Evolutionary conservation across 2,329 filamentous ascomycete genomes (phyloP).

Genomic region (Xylaria sp.): DNA sequence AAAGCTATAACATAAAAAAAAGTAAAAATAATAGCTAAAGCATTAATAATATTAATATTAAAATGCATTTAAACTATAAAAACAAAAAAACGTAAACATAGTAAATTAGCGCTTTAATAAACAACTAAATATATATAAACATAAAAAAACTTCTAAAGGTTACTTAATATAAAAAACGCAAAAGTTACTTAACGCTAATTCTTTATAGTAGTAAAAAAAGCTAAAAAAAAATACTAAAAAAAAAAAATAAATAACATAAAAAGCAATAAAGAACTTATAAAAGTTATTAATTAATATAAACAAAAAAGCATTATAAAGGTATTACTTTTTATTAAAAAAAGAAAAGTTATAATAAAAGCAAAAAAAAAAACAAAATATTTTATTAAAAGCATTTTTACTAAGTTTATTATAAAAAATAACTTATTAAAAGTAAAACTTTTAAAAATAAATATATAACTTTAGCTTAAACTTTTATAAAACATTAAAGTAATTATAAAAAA

Average conservation of each 20-base stretch:
- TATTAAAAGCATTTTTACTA: conserved; percentile 20
- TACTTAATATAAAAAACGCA: conserved; percentile 2
- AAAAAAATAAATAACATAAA: conserved; percentile 18
- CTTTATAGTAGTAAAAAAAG: conserved; percentile 14
- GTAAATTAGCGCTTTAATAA: conserved; percentile 1
- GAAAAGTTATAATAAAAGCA: conserved; percentile 4
- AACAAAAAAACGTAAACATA: not conserved
- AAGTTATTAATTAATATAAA: conserved; percentile 21
- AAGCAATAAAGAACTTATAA: conserved; percentile 16
- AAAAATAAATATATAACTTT: conserved; percentile 1
- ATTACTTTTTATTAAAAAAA: conserved; percentile 20
- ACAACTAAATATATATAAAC: conserved; percentile 10
- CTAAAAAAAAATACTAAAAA: conserved; percentile 6
- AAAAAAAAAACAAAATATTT: conserved; percentile 21
- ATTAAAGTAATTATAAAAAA: conserved; percentile 22
- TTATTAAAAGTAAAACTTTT: conserved; percentile 10
- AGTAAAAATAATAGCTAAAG: conserved; percentile 6
- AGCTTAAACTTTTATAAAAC: conserved; percentile 12
- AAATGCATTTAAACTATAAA: conserved; percentile 1
- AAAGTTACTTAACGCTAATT: not conserved
- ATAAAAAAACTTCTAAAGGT: not conserved
- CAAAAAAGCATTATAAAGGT: conserved; percentile 8
- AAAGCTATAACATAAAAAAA: not conserved
- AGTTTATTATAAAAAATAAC: conserved; percentile 20
- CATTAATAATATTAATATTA: conserved; percentile 6